A percentile compares a stretch with the other conserved stretches of the same genome.
phyloP scores from a whole-genome alignment of 441 rosid genomes.

The Corymbia calophylla region DNA sequence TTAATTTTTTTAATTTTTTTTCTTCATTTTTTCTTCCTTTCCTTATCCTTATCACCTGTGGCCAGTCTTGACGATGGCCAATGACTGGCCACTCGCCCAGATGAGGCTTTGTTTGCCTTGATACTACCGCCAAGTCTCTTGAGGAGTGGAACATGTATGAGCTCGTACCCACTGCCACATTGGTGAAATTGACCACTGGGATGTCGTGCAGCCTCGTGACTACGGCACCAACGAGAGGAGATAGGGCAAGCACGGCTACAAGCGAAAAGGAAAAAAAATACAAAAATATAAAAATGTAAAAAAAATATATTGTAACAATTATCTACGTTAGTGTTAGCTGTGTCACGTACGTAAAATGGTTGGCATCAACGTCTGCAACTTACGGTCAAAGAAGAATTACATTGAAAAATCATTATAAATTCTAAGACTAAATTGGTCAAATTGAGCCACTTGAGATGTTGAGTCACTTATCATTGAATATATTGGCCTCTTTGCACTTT shows the following conservation, averaged over 20 bases:
- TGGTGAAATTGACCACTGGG: background rate
- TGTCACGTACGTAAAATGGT: fast-evolving
- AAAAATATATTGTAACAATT: background rate
- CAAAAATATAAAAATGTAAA: background rate
- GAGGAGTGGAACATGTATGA: background rate
- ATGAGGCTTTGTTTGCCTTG: background rate
- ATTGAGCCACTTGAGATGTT: background rate
- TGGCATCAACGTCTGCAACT: fast-evolving
- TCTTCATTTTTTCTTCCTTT: background rate
- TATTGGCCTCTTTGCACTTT: no score
- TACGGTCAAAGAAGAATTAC: fast-evolving
- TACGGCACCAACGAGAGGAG: background rate
- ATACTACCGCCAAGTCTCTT: background rate
- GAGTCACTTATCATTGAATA: no score
- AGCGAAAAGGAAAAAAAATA: background rate
- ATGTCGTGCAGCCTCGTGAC: background rate
- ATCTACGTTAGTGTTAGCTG: fast-evolving
- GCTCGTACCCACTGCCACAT: background rate
- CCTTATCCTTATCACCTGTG: background rate
- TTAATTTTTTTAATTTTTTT: background rate
- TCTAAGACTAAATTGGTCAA: background rate
- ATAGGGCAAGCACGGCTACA: background rate
- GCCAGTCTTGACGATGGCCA: background rate
- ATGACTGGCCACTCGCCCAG: background rate
- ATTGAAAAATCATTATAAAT: fast-evolving